A percentile compares a stretch with the other conserved stretches of the same genome.
Conservation (phyloP, 306 rosid species). For the Betula pendula region DNA sequence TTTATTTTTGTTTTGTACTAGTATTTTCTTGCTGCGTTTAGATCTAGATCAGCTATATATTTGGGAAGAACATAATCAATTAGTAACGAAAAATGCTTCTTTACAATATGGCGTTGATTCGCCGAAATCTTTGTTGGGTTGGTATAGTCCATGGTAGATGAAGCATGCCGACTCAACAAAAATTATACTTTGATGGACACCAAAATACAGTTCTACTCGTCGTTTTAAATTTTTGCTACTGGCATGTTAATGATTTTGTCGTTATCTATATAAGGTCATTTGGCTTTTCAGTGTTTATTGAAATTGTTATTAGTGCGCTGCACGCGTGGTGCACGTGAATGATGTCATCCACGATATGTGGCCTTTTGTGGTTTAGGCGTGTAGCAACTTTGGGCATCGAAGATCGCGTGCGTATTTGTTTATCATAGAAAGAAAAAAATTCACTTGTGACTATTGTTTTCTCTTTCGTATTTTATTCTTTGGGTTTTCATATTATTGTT, state of each 20-base stretch:
- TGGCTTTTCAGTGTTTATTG: constrained; percentile 1
- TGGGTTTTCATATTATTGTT: neutral
- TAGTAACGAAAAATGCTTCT: too few species aligned
- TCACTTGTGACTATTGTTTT: neutral
- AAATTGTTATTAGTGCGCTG: neutral
- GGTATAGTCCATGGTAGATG: too few species aligned
- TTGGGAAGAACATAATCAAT: constrained; percentile 8
- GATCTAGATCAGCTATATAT: constrained; percentile 11
- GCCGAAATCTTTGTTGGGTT: too few species aligned
- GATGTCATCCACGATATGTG: constrained; percentile 2
- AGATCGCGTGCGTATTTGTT: neutral
- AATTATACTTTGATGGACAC: too few species aligned
- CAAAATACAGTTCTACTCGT: neutral
- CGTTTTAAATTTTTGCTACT: neutral
- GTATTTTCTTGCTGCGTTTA: neutral
- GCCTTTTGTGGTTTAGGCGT: neutral
- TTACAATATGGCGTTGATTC: too few species aligned
- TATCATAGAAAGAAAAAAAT: neutral
- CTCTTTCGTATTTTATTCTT: neutral
- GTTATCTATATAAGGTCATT: neutral
- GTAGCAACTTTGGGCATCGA: constrained; percentile 9
- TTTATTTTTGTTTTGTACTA: neutral
- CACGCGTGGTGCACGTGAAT: constrained; percentile 29
- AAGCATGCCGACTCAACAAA: too few species aligned
- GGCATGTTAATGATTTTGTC: constrained; percentile 31